A percentile compares a stretch with the other conserved stretches of the same genome.
These are phyloP conservation scores for Thermochaetoides thermophila DNA, from an alignment of 495 filamentous ascomycete species.

Conservation along the genomic window DNA sequence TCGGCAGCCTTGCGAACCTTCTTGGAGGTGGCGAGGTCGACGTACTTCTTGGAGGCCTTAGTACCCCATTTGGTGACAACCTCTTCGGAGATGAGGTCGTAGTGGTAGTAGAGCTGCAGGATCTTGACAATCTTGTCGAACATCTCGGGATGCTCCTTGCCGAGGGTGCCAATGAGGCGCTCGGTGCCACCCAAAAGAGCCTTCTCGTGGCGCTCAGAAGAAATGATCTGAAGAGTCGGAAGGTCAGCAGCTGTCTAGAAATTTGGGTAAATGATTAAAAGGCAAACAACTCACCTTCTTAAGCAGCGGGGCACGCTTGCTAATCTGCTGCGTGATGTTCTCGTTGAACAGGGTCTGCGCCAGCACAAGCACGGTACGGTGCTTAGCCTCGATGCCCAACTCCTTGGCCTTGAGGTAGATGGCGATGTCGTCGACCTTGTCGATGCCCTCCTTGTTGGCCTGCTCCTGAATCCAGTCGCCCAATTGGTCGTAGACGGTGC, in stretches of 20 bases:
- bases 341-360: conserved; percentile 90
- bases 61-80: conserved; percentile 79
- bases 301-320: conserved; percentile 64
- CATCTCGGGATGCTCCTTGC: conserved; percentile 66
- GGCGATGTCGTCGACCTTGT: conserved; percentile 67
- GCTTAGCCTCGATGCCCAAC: conserved; percentile 86
- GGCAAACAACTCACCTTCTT: conserved; percentile 49
- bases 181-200: conserved; percentile 94
- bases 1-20: conserved; percentile 92
- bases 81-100: conserved; percentile 77
- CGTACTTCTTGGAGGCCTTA: conserved; percentile 95
- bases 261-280: not conserved
- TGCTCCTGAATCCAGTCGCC: conserved; percentile 81
- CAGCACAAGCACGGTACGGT: conserved; percentile 82
- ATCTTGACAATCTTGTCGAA: conserved; percentile 69
- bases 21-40: conserved; percentile 76
- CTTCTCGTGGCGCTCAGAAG: conserved; percentile 85
- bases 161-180: conserved; percentile 55
- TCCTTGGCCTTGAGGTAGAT: conserved; percentile 95
- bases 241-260: conserved; percentile 19
- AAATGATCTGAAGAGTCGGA: conserved; percentile 48
- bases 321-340: conserved; percentile 68
- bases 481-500: conserved; percentile 77
- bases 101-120: conserved; percentile 71
- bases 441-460: conserved; percentile 56